These are phyloP conservation scores for Pseudonitzschia multiseries DNA, from an alignment of 108 stramenopile species.

Conservation along the genomic window DNA sequence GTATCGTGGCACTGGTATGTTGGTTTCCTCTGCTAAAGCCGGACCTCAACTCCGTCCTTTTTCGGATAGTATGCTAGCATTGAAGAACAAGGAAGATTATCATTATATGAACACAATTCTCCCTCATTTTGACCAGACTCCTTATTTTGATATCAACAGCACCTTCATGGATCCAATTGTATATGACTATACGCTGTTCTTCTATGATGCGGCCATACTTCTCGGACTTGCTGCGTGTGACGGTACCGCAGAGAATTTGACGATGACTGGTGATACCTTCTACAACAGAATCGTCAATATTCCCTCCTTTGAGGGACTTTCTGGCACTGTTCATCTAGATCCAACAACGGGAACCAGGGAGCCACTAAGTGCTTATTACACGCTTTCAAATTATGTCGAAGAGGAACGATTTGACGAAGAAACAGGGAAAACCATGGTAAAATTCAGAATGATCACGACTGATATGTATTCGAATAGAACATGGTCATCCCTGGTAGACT, in stretches of 20 bases:
- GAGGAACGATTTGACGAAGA: conserved; percentile 6
- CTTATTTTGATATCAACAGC: not conserved
- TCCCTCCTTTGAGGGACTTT: conserved; percentile 41
- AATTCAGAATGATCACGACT: conserved; percentile 27
- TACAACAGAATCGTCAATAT: conserved; percentile 32
- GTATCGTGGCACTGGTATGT: conserved; percentile 37
- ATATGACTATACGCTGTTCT: conserved; percentile 22
- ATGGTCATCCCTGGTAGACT: conserved; percentile 33
- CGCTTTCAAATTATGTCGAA: conserved; percentile 37
- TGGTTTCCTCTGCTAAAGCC: not conserved
- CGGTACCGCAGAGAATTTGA: conserved; percentile 13
- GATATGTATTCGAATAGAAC: conserved; percentile 34
- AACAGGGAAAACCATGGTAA: conserved; percentile 13
- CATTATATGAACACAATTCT: conserved; percentile 18
- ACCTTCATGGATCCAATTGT: conserved; percentile 3
- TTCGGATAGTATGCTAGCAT: conserved; percentile 2
- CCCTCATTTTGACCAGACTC: conserved; percentile 20
- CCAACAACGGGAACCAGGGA: conserved; percentile 43
- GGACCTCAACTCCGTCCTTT: not conserved
- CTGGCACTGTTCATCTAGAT: conserved; percentile 42
- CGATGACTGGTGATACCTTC: conserved; percentile 37
- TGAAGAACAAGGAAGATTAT: conserved; percentile 29
- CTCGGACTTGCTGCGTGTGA: conserved; percentile 53
- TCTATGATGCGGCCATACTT: conserved; percentile 59
- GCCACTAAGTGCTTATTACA: conserved; percentile 36